phyloP scores from a whole-genome alignment of 2,329 filamentous ascomycete species.

The Raffaelea ambrosiae region DNA sequence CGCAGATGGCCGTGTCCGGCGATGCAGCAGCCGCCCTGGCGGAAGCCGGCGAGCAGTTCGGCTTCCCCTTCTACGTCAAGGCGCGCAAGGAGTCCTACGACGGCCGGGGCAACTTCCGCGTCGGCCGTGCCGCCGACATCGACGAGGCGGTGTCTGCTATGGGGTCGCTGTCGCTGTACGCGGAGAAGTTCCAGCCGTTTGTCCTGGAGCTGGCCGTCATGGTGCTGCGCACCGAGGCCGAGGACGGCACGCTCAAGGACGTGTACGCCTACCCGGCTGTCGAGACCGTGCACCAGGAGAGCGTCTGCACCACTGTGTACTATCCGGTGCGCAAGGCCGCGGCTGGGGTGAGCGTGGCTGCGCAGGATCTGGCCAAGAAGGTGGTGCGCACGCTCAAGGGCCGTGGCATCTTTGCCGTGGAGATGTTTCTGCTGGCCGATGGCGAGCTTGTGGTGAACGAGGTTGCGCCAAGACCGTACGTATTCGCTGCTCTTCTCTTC shows the following conservation, averaged over 20 bases:
- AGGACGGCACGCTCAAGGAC: constrained; percentile 36
- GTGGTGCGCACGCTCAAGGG: constrained; percentile 77
- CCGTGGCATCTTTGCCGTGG: constrained; percentile 89
- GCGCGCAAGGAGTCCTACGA: constrained; percentile 86
- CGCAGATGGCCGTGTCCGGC: constrained; percentile 53
- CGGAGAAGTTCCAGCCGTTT: constrained; percentile 84
- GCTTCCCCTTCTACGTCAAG: constrained; percentile 89
- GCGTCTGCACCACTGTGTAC: constrained; percentile 88
- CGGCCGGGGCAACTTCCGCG: constrained; percentile 61
- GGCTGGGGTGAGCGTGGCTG: constrained; percentile 49
- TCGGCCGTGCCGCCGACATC: constrained; percentile 35
- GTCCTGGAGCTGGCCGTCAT: constrained; percentile 85
- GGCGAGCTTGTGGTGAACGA: constrained; percentile 72
- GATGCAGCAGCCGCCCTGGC: constrained; percentile 50
- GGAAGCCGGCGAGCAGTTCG: constrained; percentile 54
- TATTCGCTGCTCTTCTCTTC: too few species aligned
- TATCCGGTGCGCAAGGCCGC: constrained; percentile 64
- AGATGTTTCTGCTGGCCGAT: constrained; percentile 81
- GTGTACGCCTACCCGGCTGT: constrained; percentile 76
- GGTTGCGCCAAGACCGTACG: constrained; percentile 58
- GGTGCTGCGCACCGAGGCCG: constrained; percentile 81
- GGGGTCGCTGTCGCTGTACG: constrained; percentile 66
- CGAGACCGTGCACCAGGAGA: constrained; percentile 92
- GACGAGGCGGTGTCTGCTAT: constrained; percentile 61
- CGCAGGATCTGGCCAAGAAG: constrained; percentile 67